phyloP scores from a whole-genome alignment of 371 early-diverging fungal species.

The Syncephalastrum monosporum region DNA sequence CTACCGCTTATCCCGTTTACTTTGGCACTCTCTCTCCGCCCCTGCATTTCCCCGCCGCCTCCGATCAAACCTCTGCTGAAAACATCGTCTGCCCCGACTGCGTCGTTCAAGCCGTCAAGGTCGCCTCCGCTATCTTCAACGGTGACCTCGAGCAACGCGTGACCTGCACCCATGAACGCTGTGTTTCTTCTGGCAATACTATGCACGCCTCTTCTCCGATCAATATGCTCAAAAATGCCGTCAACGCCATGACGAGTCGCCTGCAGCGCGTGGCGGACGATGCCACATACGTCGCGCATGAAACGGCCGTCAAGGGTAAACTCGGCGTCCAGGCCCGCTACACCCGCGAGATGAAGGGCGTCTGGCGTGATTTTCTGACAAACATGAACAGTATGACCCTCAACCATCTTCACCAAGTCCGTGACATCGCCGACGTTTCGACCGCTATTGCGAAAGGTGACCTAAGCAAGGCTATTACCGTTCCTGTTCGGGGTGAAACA shows the following conservation, averaged over 20 bases:
- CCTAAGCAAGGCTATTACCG: constrained; percentile 65
- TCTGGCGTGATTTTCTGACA: constrained; percentile 72
- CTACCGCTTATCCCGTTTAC: constrained; percentile 14
- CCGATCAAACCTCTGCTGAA: constrained; percentile 14
- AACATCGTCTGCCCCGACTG: constrained; percentile 36
- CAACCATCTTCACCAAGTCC: constrained; percentile 68
- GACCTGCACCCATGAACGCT: constrained; percentile 35
- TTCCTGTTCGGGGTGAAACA: constrained; percentile 67
- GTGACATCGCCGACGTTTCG: constrained; percentile 72
- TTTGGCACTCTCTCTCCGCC: constrained; percentile 8
- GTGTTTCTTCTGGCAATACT: constrained; percentile 24
- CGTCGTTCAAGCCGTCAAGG: constrained; percentile 42
- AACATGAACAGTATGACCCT: constrained; percentile 67
- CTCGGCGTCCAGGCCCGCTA: constrained; percentile 58
- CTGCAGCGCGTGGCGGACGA: constrained; percentile 55
- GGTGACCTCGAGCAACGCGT: constrained; percentile 50
- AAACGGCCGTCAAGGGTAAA: constrained; percentile 66
- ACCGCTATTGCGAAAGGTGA: constrained; percentile 77
- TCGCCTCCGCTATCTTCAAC: constrained; percentile 48
- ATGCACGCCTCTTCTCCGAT: constrained; percentile 23
- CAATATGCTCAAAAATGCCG: constrained; percentile 46
- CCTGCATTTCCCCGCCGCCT: constrained; percentile 13
- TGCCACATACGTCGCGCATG: constrained; percentile 56
- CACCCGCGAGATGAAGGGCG: constrained; percentile 50
- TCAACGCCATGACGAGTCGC: constrained; percentile 67